These are phyloP conservation scores for Arabidopsis arenosa DNA, from an alignment of 345 rosid genomes.

Conservation along the genomic window DNA sequence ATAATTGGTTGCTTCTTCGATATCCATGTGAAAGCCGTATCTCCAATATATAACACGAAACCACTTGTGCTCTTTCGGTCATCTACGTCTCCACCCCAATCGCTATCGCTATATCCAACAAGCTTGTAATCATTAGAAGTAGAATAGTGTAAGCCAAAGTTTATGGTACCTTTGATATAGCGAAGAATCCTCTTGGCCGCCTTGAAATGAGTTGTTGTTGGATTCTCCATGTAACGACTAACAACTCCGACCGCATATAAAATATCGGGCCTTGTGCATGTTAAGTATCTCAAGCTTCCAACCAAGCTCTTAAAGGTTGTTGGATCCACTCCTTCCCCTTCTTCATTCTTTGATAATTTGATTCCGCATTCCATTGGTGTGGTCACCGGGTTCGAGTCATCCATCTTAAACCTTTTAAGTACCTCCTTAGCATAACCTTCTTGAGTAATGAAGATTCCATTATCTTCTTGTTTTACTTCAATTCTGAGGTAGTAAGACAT, in stretches of 20 bases:
- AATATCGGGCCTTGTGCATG: not conserved
- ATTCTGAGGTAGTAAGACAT: constrained; percentile 13
- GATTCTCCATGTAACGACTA: not conserved
- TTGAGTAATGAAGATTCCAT: constrained; percentile 1
- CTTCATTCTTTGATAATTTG: not conserved
- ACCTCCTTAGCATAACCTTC: not conserved
- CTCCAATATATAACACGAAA: too few species aligned
- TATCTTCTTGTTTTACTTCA: constrained; percentile 1
- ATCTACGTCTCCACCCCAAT: too few species aligned
- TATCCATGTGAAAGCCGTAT: constrained; percentile 1
- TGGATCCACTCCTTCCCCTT: constrained; percentile 6
- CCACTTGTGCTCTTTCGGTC: too few species aligned
- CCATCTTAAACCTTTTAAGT: not conserved
- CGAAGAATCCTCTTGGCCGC: too few species aligned
- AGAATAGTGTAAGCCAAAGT: too few species aligned
- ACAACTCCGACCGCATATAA: not conserved
- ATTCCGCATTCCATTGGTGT: not conserved
- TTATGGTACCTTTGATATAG: too few species aligned
- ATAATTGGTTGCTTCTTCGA: not conserved
- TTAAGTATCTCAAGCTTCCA: not conserved
- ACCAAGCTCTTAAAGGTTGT: constrained; percentile 4
- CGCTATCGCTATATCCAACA: too few species aligned
- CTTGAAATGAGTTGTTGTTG: too few species aligned
- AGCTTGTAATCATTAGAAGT: too few species aligned
- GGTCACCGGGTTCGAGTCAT: not conserved